Percentiles rank a stretch among this genome's conserved stretches.
Evolutionary conservation across 768 basidiomycete species (phyloP).

Genomic region (Auriculariales sp.): DNA sequence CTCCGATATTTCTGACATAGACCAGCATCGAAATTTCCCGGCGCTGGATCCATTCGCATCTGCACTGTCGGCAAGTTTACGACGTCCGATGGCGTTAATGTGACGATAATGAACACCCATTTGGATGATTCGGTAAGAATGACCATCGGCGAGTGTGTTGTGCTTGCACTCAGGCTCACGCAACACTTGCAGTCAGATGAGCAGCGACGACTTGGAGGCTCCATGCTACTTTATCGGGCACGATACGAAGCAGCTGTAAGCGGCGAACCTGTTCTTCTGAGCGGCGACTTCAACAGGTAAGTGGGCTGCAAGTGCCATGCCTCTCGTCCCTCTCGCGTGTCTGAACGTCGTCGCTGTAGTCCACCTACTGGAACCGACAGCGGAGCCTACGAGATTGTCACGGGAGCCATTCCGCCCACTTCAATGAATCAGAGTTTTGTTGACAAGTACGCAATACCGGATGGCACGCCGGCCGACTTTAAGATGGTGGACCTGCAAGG

Average conservation of each 20-base stretch:
- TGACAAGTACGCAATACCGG: conserved; percentile 23
- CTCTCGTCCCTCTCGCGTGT: background rate
- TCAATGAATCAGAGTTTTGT: conserved; percentile 29
- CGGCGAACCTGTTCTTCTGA: conserved; percentile 28
- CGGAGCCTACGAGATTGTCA: conserved; percentile 36
- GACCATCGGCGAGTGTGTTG: too few relatives aligned
- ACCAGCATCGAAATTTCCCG: conserved; percentile 33
- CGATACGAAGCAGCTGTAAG: conserved; percentile 31
- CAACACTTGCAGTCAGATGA: conserved; percentile 37
- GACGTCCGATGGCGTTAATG: background rate
- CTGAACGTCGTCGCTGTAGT: too few relatives aligned
- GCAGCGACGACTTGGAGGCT: conserved; percentile 37
- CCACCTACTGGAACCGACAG: conserved; percentile 27
- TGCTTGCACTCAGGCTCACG: too few relatives aligned
- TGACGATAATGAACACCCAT: conserved; percentile 31
- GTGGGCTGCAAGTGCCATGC: background rate
- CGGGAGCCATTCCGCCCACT: conserved; percentile 25
- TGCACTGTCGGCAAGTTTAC: conserved; percentile 22
- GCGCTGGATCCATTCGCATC: conserved; percentile 33
- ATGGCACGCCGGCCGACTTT: conserved; percentile 17
- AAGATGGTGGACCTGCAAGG: conserved; percentile 30
- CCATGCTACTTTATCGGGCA: conserved; percentile 34
- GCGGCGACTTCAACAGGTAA: conserved; percentile 42
- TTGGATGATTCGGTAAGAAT: too few relatives aligned
- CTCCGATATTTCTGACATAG: too few relatives aligned